A percentile compares a stretch with the other conserved stretches of the same genome.
Evolutionary conservation across 345 rosid species (phyloP).

Genomic region (Iberis pinnata): DNA sequence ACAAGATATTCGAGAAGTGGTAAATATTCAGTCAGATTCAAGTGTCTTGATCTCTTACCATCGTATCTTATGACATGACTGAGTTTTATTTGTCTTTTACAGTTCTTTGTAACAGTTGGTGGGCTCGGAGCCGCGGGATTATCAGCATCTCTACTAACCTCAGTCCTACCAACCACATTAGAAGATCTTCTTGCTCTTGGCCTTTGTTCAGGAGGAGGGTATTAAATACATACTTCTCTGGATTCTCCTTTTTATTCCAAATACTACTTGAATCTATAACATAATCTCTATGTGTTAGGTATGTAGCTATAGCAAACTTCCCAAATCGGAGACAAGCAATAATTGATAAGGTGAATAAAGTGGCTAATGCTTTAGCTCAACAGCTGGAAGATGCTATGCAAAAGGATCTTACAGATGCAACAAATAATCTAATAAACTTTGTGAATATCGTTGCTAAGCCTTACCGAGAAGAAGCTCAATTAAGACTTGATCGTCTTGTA

Average conservation of each 20-base stretch:
- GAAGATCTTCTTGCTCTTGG: slow-evolving; percentile 95
- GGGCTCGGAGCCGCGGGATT: slow-evolving; percentile 91
- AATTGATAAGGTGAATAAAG: slow-evolving; percentile 53
- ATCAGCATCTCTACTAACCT: slow-evolving; percentile 85
- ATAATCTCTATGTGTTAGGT: slow-evolving; percentile 38
- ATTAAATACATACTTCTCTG: slow-evolving; percentile 15
- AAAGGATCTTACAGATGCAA: slow-evolving; percentile 58
- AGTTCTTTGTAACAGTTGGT: slow-evolving; percentile 80
- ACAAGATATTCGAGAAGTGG: slow-evolving; percentile 72
- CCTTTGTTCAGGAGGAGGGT: slow-evolving; percentile 99
- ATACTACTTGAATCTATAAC: slow-evolving; percentile 3
- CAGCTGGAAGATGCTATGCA: slow-evolving; percentile 89
- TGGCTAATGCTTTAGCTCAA: slow-evolving; percentile 53
- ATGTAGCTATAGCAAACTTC: slow-evolving; percentile 65
- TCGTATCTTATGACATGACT: not conserved
- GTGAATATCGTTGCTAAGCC: slow-evolving; percentile 59
- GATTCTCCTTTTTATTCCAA: not conserved
- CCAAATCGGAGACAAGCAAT: slow-evolving; percentile 59
- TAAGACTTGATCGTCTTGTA: slow-evolving; percentile 48
- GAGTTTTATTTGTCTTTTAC: slow-evolving; percentile 18
- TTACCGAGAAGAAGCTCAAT: slow-evolving; percentile 65
- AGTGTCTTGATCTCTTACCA: not conserved
- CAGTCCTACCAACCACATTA: slow-evolving; percentile 69
- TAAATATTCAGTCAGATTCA: slow-evolving; percentile 31
- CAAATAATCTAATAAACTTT: slow-evolving; percentile 44